Evolutionary conservation across 2,329 filamentous ascomycete species (phyloP).

Genomic region (Fusarium sp.): DNA sequence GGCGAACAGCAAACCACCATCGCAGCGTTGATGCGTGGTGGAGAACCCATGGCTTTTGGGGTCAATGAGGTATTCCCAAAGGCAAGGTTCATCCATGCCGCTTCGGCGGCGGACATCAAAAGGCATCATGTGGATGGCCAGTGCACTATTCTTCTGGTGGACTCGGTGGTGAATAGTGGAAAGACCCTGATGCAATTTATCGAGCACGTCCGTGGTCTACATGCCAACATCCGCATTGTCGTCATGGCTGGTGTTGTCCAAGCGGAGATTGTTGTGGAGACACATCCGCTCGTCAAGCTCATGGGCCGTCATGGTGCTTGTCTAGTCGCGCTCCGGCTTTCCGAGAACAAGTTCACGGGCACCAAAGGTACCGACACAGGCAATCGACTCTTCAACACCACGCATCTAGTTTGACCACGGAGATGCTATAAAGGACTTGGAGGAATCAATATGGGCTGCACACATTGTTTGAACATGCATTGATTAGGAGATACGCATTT

Average conservation of each 20-base stretch:
- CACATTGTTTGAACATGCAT: not conserved
- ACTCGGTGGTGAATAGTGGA: slow-evolving; percentile 68
- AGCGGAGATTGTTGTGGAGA: slow-evolving; percentile 39
- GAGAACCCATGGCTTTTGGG: slow-evolving; percentile 71
- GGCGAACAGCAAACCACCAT: slow-evolving; percentile 64
- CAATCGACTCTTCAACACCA: slow-evolving; percentile 70
- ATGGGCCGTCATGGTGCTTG: slow-evolving; percentile 42
- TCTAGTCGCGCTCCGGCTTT: slow-evolving; percentile 67
- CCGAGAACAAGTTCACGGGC: slow-evolving; percentile 67
- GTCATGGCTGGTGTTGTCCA: slow-evolving; percentile 69
- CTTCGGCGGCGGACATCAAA: slow-evolving; percentile 55
- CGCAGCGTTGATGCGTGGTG: slow-evolving; percentile 72
- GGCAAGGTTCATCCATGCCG: slow-evolving; percentile 64
- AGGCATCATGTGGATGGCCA: slow-evolving; percentile 54
- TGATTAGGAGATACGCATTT: not conserved
- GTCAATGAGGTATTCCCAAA: slow-evolving; percentile 64
- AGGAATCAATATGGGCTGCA: not conserved
- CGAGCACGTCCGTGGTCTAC: slow-evolving; percentile 52
- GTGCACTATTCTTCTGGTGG: slow-evolving; percentile 64
- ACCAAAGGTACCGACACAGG: slow-evolving; percentile 67
- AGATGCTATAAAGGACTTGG: not conserved
- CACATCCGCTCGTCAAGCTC: slow-evolving; percentile 27
- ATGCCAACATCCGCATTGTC: slow-evolving; percentile 59
- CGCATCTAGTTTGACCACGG: slow-evolving; percentile 51
- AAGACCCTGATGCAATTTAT: slow-evolving; percentile 13